Evolutionary conservation across 495 filamentous ascomycete genomes (phyloP).

Genomic region (Neurospora sublineolata): DNA sequence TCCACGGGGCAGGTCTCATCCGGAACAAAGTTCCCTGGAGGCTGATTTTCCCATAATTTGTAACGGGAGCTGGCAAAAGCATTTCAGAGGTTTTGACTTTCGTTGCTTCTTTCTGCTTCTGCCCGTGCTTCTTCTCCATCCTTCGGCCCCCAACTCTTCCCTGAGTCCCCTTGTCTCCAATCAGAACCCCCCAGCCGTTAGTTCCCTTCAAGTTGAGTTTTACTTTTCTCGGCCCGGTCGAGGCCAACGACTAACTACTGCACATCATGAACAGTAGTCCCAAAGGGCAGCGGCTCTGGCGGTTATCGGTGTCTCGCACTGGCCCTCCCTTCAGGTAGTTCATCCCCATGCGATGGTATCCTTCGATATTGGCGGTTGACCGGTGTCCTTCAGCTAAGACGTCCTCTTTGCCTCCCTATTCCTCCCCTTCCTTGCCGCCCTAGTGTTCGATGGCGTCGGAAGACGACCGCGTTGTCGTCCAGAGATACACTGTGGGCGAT

Average conservation of each 20-base stretch:
- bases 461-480: not conserved
- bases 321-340: not conserved
- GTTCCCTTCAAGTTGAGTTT: not conserved
- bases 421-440: not conserved
- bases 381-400: not conserved
- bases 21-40: not conserved
- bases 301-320: not conserved
- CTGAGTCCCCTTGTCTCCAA: not conserved
- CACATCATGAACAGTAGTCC: not conserved
- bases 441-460: not conserved
- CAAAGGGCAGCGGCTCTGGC: not conserved
- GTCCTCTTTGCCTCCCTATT: not conserved
- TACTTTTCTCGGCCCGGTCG: not conserved
- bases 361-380: not conserved
- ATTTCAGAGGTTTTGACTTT: not conserved
- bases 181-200: not conserved
- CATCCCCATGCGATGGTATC: not conserved
- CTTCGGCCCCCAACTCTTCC: not conserved
- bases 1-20: too few relatives aligned
- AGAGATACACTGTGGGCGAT: not conserved
- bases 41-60: not conserved
- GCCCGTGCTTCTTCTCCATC: not conserved
- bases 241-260: not conserved
- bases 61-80: not conserved
- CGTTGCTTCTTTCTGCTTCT: not conserved